Evolutionary conservation across 495 filamentous ascomycete species (phyloP), one percentile per base, ranked within the genome.

Genomic region (Aspergillus olivimuriae): DNA sequence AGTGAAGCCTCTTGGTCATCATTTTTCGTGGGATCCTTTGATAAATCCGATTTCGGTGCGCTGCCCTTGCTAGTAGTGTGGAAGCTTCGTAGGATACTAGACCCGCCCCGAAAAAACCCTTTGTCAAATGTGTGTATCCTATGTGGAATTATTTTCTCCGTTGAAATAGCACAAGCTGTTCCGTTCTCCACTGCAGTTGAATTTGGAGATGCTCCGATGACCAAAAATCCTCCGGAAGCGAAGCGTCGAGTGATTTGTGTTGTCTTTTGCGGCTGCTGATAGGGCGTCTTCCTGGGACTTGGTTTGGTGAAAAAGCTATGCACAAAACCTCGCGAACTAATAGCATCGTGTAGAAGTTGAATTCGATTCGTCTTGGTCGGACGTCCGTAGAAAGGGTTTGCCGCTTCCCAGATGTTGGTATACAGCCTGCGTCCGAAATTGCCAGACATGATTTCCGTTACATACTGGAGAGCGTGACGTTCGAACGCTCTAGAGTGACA

Each of bases 351-450:
- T 28, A 56, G 31, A 15, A 48, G 45, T 26, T 55, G 42, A 9
- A 54, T 46, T 43, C 57, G 57, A 50, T 48, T 62, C 44, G 55
- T 32, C 46, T 57, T 58, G 52, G 62, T 47, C 15, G 53, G 48
- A 35, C 76, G 85, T 42, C 57, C 62, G 18, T 68, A 35, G 33
- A 68, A 55, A 42, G 64, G 67, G 51, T 57, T 55, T 44, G 65
- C 57, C 39, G 65, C 58, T 51, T 63, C 64, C 65, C 72, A 67
- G 36, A 76, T 48, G 47, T 63, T 61, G 60, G 61, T 64, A 55
- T 72, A 70, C 46, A 76, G 61, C 62, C 66, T 70, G 41, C 67
- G 62, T 66, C 66, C 67, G 53, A 78, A 59, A 66, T 73, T 72
- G 52, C 67, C 62, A 66, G 69, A 73, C 77, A 80, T 76, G 35